Base-by-base conservation (phyloP, 1,139 yeast genomes). In the Taphrina sp. region DNA sequence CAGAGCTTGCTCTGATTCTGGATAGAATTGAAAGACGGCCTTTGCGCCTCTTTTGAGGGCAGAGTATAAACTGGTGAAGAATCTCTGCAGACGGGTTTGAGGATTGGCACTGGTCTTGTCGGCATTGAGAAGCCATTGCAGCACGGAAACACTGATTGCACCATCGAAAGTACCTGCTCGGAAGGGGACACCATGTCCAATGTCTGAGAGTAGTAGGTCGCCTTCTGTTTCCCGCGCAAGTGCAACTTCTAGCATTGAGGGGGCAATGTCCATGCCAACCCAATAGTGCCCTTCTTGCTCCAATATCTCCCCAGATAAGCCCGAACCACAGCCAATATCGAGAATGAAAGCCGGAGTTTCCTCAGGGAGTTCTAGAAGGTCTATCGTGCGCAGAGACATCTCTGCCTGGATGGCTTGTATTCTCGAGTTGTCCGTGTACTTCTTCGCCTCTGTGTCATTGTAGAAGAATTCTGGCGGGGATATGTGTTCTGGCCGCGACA, bases 61-160 rank as follows among this genome's bases (percentile, higher is more conserved):
- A 1, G 96, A 89, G 70, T 87, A 92, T 56, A 94, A 74, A 0
- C 95, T 84, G 67, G 86, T 85, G 76, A 94, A 92, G 67, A 92
- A 94, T 37, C 84, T 74, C 70, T 83, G 74, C 57, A 89, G 71
- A 69, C 99, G 79, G 65, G 78, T 78, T 67, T 85, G 85, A n/a
- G 99, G 98, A 65, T 89, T 95, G 54, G 82, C 84, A 39, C 77
- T 76, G 1, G 88, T 71, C 2, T 88, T 78, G 69, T 92, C 98
- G 2, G 98, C 98, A 68, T 92, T 92, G 74, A 97, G 88, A 43
- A 92, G 78, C 99, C 99, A 92, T 70, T 92, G 99, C 57, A 92
- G 88, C 3, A 95, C 98, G 45, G 95, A 85, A 63, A 92, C 88
- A 20, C 95, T 85, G 42, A 92, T 86, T 2, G 96, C 98, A 1